Percentiles rank a stretch among this genome's conserved stretches.
phyloP scores from a whole-genome alignment of 352 stramenopile genomes.

The Phytopythium kandeliae region DNA sequence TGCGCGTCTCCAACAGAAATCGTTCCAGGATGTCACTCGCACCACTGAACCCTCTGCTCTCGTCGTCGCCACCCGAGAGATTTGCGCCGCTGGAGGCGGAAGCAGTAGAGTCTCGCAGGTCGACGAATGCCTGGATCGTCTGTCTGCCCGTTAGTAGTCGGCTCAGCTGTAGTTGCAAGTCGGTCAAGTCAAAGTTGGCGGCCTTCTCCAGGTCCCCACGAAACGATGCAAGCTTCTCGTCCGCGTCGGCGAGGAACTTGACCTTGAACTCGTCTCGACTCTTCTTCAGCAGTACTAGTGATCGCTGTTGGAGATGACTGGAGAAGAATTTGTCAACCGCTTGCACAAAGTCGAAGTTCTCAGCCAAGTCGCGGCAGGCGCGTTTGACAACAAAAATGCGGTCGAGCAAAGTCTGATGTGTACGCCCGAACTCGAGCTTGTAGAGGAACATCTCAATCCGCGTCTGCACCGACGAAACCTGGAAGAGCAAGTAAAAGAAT shows the following conservation, averaged over 20 bases:
- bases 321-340: slow-evolving; percentile 56
- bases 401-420: slow-evolving; percentile 28
- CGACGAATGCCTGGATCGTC: slow-evolving; percentile 42
- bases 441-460: slow-evolving; percentile 75
- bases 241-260: slow-evolving; percentile 26
- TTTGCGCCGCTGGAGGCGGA: neutral
- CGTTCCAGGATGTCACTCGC: slow-evolving; percentile 41
- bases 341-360: slow-evolving; percentile 63
- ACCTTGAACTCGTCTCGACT: slow-evolving; percentile 26
- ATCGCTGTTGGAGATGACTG: slow-evolving; percentile 18
- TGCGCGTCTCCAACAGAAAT: slow-evolving; percentile 39
- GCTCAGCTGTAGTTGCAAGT: slow-evolving; percentile 64
- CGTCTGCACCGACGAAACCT: slow-evolving; percentile 46
- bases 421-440: slow-evolving; percentile 61
- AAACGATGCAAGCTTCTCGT: slow-evolving; percentile 57
- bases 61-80: neutral
- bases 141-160: slow-evolving; percentile 38
- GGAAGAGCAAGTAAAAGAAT: slow-evolving; percentile 64
- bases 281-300: slow-evolving; percentile 26
- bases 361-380: slow-evolving; percentile 55
- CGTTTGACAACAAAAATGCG: slow-evolving; percentile 56
- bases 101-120: slow-evolving; percentile 14
- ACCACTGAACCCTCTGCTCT: slow-evolving; percentile 23
- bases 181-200: slow-evolving; percentile 41
- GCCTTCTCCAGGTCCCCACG: slow-evolving; percentile 50